A percentile compares a stretch with the other conserved stretches of the same genome.
Conservation (phyloP, 345 rosid genomes). For the Mercurialis annua region DNA sequence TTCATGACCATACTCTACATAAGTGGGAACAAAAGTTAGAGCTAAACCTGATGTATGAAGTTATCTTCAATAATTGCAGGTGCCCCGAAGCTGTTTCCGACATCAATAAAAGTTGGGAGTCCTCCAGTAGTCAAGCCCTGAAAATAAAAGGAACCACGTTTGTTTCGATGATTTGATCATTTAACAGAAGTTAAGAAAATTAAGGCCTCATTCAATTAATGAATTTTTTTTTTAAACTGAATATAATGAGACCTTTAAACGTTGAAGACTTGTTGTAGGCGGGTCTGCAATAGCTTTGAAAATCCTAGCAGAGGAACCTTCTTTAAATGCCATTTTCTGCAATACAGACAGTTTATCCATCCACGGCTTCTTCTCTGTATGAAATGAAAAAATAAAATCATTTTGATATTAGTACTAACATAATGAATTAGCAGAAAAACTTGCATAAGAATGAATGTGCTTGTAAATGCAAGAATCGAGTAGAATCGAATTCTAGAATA, state of each 20-base stretch:
- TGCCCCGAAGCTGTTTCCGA: conserved; percentile 92
- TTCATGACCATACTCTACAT: background rate
- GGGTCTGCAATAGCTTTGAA: conserved; percentile 98
- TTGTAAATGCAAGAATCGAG: no score
- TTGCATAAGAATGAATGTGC: no score
- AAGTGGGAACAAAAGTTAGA: background rate
- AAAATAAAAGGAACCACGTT: background rate
- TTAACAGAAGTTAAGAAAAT: background rate
- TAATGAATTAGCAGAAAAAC: no score
- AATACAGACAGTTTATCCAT: conserved; percentile 72
- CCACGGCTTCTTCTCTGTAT: conserved; percentile 69
- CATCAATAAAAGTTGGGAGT: conserved; percentile 87
- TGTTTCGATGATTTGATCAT: no score
- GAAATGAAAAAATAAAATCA: background rate
- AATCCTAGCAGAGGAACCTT: conserved; percentile 65
- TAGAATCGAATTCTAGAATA: no score
- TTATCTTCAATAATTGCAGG: conserved; percentile 92
- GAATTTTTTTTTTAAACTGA: no score
- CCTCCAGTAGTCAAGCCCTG: conserved; percentile 96
- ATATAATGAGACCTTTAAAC: conserved; percentile 79
- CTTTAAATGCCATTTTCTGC: conserved; percentile 55
- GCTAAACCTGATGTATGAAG: conserved; percentile 63
- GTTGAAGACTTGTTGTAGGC: conserved; percentile 91
- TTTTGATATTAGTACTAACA: background rate
- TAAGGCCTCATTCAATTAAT: background rate